Conservation (phyloP, 306 rosid species). For the Clitoria ternatea region DNA sequence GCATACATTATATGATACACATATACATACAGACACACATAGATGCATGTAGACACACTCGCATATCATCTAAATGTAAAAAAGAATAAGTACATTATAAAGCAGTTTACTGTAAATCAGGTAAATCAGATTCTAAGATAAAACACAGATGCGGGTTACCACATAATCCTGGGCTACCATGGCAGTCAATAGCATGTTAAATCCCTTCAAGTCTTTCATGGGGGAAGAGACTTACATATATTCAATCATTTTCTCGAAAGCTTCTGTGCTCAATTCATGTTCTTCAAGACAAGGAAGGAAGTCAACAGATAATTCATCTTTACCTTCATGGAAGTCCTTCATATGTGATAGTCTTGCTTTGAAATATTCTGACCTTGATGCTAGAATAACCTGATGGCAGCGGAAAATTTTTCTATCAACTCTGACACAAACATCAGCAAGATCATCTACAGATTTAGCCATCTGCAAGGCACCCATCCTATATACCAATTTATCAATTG, state of each 20-base stretch:
- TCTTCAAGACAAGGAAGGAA: conserved; percentile 80
- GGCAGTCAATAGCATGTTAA: not conserved
- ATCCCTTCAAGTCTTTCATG: conserved; percentile 21
- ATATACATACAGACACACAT: not conserved
- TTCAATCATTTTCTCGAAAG: conserved; percentile 86
- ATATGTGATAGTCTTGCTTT: conserved; percentile 82
- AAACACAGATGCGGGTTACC: conserved; percentile 12
- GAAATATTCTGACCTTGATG: conserved; percentile 92
- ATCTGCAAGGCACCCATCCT: conserved; percentile 41
- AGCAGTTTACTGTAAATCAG: conserved; percentile 8
- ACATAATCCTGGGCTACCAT: conserved; percentile 1
- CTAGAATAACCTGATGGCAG: conserved; percentile 87
- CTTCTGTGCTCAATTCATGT: conserved; percentile 71
- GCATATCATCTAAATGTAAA: not conserved
- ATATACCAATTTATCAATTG: conserved; percentile 31
- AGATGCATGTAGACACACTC: not conserved
- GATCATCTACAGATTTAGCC: conserved; percentile 50
- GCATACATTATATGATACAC: not conserved
- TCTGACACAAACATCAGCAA: conserved; percentile 76
- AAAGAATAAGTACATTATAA: conserved; percentile 15
- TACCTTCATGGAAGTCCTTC: conserved; percentile 76
- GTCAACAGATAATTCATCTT: conserved; percentile 36
- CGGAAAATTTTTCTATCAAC: conserved; percentile 59
- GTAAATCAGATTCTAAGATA: conserved; percentile 10
- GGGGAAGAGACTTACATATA: conserved; percentile 65